Evolutionary conservation across 75 land plant species (phyloP).

Genomic region (Larix kaempferi): DNA sequence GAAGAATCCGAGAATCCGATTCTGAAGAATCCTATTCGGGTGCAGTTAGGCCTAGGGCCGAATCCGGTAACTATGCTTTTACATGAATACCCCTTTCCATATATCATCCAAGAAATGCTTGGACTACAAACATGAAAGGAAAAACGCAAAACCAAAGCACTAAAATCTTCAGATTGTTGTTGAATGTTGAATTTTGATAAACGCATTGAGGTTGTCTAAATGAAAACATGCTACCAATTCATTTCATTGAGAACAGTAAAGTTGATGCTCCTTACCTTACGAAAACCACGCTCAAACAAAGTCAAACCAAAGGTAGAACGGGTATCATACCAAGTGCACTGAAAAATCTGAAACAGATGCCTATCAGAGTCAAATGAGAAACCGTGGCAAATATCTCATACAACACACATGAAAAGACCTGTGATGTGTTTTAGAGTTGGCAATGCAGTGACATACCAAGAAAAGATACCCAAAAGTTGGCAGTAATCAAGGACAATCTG

Average conservation of each 20-base stretch:
- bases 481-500: conserved; percentile 80
- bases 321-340: conserved; percentile 85
- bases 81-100: not conserved
- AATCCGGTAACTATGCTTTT: no score
- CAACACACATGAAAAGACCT: not conserved
- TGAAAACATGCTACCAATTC: not conserved
- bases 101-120: not conserved
- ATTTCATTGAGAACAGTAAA: not conserved
- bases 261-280: conserved; percentile 40
- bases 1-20: no score
- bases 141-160: not conserved
- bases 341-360: conserved; percentile 54
- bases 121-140: not conserved
- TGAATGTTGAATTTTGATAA: not conserved
- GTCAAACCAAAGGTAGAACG: conserved; percentile 61
- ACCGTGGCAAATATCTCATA: not conserved
- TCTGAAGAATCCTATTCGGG: no score
- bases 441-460: conserved; percentile 25
- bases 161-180: not conserved
- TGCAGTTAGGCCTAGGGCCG: no score
- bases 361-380: not conserved
- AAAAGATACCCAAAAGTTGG: conserved; percentile 67
- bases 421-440: not conserved
- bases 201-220: not conserved
- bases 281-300: conserved; percentile 83